Percentiles rank a stretch among this genome's conserved stretches.
Conservation (phyloP, 2,329 filamentous ascomycete genomes). For the Trichocomaceae sp. region DNA sequence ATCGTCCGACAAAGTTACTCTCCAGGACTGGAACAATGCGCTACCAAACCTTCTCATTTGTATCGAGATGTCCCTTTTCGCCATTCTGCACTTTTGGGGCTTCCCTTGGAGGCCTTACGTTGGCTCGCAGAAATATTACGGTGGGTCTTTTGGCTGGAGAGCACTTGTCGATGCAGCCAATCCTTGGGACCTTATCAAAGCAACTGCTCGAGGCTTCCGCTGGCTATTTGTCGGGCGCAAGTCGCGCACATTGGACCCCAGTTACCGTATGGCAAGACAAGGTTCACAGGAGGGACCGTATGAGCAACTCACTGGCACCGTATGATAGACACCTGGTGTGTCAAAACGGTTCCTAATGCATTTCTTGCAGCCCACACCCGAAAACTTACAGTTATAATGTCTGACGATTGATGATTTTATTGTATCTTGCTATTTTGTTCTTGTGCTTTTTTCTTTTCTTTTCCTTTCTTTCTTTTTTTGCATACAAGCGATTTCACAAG, state of each 20-base stretch:
- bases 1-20: slow-evolving; percentile 55
- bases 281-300: neutral
- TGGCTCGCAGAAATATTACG: slow-evolving; percentile 51
- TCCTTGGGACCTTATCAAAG: slow-evolving; percentile 75
- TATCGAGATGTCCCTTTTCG: slow-evolving; percentile 77
- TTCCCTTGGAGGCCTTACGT: slow-evolving; percentile 70
- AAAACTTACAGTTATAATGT: neutral
- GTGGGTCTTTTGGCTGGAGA: slow-evolving; percentile 57
- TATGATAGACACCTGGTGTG: neutral
- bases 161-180: slow-evolving; percentile 69
- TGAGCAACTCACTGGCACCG: neutral
- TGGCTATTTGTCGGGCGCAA: slow-evolving; percentile 74
- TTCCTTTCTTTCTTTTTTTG: neutral
- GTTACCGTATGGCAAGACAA: slow-evolving; percentile 21
- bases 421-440: neutral
- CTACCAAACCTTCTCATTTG: slow-evolving; percentile 71
- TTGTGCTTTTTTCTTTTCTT: neutral
- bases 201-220: slow-evolving; percentile 65
- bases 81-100: slow-evolving; percentile 73
- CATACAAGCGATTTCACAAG: neutral
- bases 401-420: neutral
- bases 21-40: slow-evolving; percentile 71
- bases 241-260: slow-evolving; percentile 33
- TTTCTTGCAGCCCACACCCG: neutral
- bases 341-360: neutral